Conservation (phyloP, 169 alveolate genomes). For the Plasmodium malariae region DNA sequence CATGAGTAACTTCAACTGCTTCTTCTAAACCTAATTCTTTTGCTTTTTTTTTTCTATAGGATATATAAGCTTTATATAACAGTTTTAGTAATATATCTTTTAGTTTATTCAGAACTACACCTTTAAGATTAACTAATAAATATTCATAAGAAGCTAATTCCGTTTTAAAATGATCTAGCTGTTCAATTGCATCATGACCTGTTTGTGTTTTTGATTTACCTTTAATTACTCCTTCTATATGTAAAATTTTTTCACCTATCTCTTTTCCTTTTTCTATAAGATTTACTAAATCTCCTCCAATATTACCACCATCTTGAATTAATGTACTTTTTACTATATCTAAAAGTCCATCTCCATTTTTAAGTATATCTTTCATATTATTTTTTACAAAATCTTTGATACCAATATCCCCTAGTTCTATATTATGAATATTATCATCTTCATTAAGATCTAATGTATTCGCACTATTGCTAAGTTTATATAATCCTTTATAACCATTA, state of each 20-base stretch:
- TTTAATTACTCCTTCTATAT: neutral
- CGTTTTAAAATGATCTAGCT: slow-evolving; percentile 12
- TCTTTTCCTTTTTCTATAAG: slow-evolving; percentile 61
- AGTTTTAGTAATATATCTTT: slow-evolving; percentile 18
- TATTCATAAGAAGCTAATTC: slow-evolving; percentile 30
- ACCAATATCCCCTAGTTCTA: slow-evolving; percentile 9
- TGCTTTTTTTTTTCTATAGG: slow-evolving; percentile 26
- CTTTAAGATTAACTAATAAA: neutral
- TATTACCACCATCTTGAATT: slow-evolving; percentile 8
- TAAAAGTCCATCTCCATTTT: slow-evolving; percentile 26
- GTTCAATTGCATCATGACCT: neutral
- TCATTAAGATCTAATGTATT: too few species aligned
- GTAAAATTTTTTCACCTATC: slow-evolving; percentile 14
- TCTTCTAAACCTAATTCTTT: slow-evolving; percentile 8
- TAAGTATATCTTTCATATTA: slow-evolving; percentile 21
- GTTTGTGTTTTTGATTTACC: neutral
- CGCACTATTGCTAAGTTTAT: neutral
- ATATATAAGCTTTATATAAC: slow-evolving; percentile 35
- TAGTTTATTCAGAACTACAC: slow-evolving; percentile 5
- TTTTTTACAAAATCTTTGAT: slow-evolving; percentile 13
- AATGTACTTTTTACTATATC: slow-evolving; percentile 25
- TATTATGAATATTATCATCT: too few species aligned
- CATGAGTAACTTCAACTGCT: neutral
- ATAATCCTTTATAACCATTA: neutral
- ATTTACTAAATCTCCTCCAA: slow-evolving; percentile 6